phyloP scores from a whole-genome alignment of 2,329 filamentous ascomycete genomes.

The Basipetospora sp. region DNA sequence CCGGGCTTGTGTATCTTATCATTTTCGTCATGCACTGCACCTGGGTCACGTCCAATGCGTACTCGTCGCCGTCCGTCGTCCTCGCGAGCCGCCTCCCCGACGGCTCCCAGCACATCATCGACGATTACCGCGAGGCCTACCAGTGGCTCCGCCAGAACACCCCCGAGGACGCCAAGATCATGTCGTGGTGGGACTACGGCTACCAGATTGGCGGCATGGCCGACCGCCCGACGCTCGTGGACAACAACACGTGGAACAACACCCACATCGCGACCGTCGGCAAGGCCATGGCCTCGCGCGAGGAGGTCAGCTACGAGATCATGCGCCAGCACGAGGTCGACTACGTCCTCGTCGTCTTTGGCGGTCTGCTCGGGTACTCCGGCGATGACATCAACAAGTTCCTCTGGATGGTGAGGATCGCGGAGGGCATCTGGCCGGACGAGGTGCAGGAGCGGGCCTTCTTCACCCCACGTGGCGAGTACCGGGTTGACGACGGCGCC shows the following conservation, averaged over 20 bases:
- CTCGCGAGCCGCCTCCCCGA: constrained; percentile 84
- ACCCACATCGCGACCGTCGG: constrained; percentile 98
- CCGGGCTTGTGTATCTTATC: constrained; percentile 65
- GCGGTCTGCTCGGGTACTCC: constrained; percentile 88
- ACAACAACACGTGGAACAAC: constrained; percentile 99
- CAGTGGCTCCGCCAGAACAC: constrained; percentile 99
- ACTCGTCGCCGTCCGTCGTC: constrained; percentile 94
- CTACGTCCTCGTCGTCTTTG: constrained; percentile 95
- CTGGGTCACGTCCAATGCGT: constrained; percentile 98
- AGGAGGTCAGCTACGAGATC: constrained; percentile 97
- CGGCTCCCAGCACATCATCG: constrained; percentile 94
- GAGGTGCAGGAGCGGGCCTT: constrained; percentile 95
- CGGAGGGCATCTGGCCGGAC: constrained; percentile 98
- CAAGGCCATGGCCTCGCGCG: constrained; percentile 93
- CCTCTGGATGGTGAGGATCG: constrained; percentile 98
- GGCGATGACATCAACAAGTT: constrained; percentile 99
- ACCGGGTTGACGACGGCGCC: constrained; percentile 82
- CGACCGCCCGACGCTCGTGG: constrained; percentile 86
- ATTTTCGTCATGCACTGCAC: constrained; percentile 96
- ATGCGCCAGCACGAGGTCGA: constrained; percentile 98
- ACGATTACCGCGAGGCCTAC: constrained; percentile 97
- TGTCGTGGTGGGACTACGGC: constrained; percentile 99
- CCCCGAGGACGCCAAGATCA: constrained; percentile 84
- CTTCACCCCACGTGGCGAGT: constrained; percentile 87
- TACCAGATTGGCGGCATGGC: constrained; percentile 99